Conservation (phyloP, 2,329 filamentous ascomycete genomes). For the Phialophora tarda region DNA sequence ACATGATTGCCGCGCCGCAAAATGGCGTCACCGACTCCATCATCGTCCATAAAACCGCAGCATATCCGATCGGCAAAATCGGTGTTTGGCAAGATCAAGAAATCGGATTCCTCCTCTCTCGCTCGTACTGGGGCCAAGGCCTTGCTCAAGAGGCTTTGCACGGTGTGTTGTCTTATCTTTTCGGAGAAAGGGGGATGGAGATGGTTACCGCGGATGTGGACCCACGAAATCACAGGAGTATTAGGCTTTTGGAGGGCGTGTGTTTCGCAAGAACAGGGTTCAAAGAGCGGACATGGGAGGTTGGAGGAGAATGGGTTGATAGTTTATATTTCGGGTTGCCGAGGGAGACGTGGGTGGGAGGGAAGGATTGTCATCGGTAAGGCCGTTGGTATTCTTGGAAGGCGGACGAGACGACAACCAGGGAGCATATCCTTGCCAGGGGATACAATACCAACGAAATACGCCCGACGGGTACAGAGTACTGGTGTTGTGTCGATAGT, state of each 20-base stretch:
- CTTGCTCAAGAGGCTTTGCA: slow-evolving; percentile 30
- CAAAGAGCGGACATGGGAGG: slow-evolving; percentile 26
- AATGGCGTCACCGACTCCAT: slow-evolving; percentile 36
- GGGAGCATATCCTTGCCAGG: not conserved
- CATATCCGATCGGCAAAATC: slow-evolving; percentile 29
- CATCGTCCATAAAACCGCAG: slow-evolving; percentile 24
- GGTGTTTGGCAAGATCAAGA: slow-evolving; percentile 30
- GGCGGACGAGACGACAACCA: not conserved
- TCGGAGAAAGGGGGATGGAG: slow-evolving; percentile 14
- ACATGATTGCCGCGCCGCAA: slow-evolving; percentile 23
- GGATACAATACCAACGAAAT: not conserved
- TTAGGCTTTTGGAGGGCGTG: slow-evolving; percentile 27
- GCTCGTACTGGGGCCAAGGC: slow-evolving; percentile 28
- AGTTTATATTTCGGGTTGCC: slow-evolving; percentile 30
- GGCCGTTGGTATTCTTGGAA: not conserved
- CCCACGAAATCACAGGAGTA: slow-evolving; percentile 27
- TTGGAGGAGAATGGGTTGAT: slow-evolving; percentile 33
- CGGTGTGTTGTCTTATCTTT: slow-evolving; percentile 27
- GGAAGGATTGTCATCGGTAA: not conserved
- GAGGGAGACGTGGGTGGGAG: slow-evolving; percentile 25
- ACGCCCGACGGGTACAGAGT: not conserved
- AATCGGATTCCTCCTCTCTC: slow-evolving; percentile 33
- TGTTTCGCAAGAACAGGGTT: slow-evolving; percentile 30
- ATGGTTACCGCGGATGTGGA: slow-evolving; percentile 34
- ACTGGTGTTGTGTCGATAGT: not conserved